Percentiles rank a stretch among this genome's conserved stretches.
Conservation (phyloP, 306 rosid genomes). For the Cicer bijugum region DNA sequence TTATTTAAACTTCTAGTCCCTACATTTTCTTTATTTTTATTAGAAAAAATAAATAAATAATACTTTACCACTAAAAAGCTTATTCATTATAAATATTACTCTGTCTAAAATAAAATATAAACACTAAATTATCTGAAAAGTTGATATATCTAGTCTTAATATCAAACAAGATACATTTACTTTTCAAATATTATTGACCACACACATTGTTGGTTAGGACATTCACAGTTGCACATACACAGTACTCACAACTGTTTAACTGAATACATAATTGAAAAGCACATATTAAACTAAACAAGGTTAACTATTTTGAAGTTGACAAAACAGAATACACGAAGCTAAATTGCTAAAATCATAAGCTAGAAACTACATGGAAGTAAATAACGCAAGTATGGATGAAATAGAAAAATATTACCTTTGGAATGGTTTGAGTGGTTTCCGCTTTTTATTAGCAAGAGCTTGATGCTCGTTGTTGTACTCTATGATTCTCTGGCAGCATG, state of each 20-base stretch:
- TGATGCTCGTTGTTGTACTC: constrained; percentile 49
- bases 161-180: too few relatives aligned
- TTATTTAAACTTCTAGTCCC: neutral
- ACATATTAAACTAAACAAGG: neutral
- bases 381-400: neutral
- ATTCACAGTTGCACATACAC: neutral
- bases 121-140: too few relatives aligned
- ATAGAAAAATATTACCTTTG: constrained; percentile 38
- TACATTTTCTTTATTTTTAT: constrained; percentile 2
- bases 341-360: too few relatives aligned
- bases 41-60: neutral
- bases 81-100: neutral
- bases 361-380: neutral
- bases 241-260: neutral
- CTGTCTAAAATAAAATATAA: too few relatives aligned
- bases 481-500: constrained; percentile 60
- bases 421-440: constrained; percentile 55
- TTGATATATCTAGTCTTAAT: too few relatives aligned
- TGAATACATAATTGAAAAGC: constrained; percentile 3
- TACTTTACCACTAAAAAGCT: neutral
- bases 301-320: neutral
- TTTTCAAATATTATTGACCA: too few relatives aligned
- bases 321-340: too few relatives aligned
- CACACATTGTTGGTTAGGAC: neutral
- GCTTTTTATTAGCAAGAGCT: constrained; percentile 72